Base-by-base conservation (phyloP, 345 rosid genomes). In the Aethionema arabicum region DNA sequence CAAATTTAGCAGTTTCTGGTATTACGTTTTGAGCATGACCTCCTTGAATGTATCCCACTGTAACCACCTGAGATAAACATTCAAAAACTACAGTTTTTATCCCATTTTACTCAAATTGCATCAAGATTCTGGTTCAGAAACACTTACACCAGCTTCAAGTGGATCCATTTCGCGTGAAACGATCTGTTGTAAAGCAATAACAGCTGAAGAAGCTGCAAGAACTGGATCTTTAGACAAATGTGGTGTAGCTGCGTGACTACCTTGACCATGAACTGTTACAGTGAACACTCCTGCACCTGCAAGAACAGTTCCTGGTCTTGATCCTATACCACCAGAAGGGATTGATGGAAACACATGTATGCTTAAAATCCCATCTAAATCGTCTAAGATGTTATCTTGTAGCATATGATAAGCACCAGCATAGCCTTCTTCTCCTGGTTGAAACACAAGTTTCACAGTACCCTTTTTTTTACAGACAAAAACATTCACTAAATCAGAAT, bases 351-450 rank as follows among this genome's bases (percentile, higher is more conserved):
- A 42, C 43, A 88, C 82, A 40, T 88, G 92, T 35, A 83, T 35
- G 37, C 82, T 73, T 5, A 85, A 76, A 60, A 88, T 76, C 15
- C 84, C 88, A 48, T 75, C 53, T 7, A 85, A 56, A 45, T 88
- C 80, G 15, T 83, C 81, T 12, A 88, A 77, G 65, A 73, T 73
- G 4, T 70, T 79, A 30, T 85, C 86, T 75, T 79, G 72, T 44
- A 82, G 55, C 92, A 88, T 85, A 53, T 83, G 77, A 72, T 80
- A 76, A 31, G 90, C 92, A 64, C 92, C 88, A 0, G 78, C 75
- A 62, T 79, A 67, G 15, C 92, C 88, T 67, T 88, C 92, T 68
- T 88, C 92, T 0, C 85, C 92, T 10, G 96, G 90, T 77, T 88
- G 96, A 77, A 83, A 88, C 52, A 88, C 86, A 39, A 85, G 84